A percentile compares a stretch with the other conserved stretches of the same genome.
Conservation (phyloP, 1,284 basidiomycete species). For the Rhodotorula sp. region DNA sequence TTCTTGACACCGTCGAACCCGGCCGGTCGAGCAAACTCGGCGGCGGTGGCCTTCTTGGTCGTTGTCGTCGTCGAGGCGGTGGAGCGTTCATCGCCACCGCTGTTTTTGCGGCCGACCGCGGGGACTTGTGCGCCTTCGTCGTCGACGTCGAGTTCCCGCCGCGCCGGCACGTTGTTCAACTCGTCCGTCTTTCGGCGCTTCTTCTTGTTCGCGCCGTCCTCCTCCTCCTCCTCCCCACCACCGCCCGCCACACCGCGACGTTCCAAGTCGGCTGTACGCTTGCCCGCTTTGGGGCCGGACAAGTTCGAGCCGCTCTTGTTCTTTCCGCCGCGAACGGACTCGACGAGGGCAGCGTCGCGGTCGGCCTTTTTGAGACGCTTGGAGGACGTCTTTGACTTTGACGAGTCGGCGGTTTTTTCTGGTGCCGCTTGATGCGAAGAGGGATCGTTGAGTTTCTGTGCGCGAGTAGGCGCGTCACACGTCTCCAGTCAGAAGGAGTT, state of each 20-base stretch:
- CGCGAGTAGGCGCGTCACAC: too few relatives aligned
- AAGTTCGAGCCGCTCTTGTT: background rate
- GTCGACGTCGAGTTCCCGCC: conserved; percentile 19
- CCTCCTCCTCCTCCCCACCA: background rate
- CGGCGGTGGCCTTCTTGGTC: background rate
- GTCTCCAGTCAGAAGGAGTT: too few relatives aligned
- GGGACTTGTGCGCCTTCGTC: background rate
- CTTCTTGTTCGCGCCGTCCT: background rate
- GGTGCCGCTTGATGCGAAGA: conserved; percentile 15
- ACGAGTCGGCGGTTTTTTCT: background rate
- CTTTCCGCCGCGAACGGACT: background rate
- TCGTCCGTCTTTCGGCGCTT: conserved; percentile 15
- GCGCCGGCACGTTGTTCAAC: background rate
- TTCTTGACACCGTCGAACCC: conserved; percentile 36
- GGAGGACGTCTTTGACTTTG: background rate
- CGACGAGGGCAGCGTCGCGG: conserved; percentile 9
- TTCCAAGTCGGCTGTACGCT: conserved; percentile 2
- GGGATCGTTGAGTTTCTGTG: conserved; percentile 36
- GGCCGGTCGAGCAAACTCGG: conserved; percentile 14
- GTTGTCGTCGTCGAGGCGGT: background rate
- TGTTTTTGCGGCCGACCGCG: background rate
- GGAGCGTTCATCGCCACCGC: background rate
- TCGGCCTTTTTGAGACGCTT: conserved; percentile 24
- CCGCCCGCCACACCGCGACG: background rate
- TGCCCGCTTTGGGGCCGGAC: conserved; percentile 10